These are phyloP conservation scores for Dioszegia aurantiaca DNA, from an alignment of 768 basidiomycete genomes.

Conservation along the genomic window DNA sequence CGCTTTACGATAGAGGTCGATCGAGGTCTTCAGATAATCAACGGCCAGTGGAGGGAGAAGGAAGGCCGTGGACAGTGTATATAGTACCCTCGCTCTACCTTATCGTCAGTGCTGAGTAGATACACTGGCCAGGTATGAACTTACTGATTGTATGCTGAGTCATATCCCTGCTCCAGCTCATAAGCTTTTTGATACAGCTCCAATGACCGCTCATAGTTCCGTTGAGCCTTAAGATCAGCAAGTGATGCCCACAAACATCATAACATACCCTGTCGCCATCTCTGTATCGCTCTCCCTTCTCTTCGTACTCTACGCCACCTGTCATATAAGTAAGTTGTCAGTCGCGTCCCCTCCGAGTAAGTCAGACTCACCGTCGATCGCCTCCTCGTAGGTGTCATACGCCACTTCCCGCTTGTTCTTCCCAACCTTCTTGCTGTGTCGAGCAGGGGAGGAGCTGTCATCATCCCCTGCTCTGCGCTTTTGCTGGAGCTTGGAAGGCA, in stretches of 20 bases:
- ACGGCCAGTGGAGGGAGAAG: conserved; percentile 40
- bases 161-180: conserved; percentile 41
- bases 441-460: conserved; percentile 13
- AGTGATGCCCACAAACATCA: background rate
- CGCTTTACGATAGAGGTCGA: conserved; percentile 37
- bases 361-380: conserved; percentile 48
- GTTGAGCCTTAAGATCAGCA: conserved; percentile 33
- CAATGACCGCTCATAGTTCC: conserved; percentile 46
- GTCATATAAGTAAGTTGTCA: background rate
- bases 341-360: no score
- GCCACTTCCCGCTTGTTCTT: conserved; percentile 40
- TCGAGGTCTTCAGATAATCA: conserved; percentile 28
- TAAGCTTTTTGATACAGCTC: conserved; percentile 46
- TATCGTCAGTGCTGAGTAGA: background rate
- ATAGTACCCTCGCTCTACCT: conserved; percentile 45
- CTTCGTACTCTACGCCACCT: conserved; percentile 51
- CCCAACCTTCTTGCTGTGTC: conserved; percentile 25
- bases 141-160: conserved; percentile 41
- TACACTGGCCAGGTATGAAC: background rate
- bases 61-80: conserved; percentile 43
- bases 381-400: conserved; percentile 52
- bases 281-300: conserved; percentile 51
- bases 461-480: conserved; percentile 33
- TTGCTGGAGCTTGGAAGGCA: conserved; percentile 21
- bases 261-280: conserved; percentile 48